phyloP scores from a whole-genome alignment of 768 basidiomycete genomes.

The Russula earlei region DNA sequence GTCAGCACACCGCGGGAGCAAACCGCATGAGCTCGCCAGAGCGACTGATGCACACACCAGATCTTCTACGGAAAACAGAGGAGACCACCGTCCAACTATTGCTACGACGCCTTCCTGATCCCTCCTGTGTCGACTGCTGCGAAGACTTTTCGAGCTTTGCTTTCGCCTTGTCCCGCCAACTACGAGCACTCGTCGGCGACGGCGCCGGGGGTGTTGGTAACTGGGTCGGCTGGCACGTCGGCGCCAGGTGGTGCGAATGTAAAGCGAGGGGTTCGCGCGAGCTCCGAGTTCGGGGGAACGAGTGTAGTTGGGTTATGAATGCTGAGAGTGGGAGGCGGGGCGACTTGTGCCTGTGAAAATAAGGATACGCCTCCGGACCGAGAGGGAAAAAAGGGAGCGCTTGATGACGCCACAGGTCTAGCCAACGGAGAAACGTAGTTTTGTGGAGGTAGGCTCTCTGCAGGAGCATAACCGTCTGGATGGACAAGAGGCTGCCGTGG shows the following conservation, averaged over 20 bases:
- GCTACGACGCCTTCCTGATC: background rate
- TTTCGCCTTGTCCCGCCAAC: conserved; percentile 3
- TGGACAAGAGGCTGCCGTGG: background rate
- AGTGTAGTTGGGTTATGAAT: background rate
- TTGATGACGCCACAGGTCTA: background rate
- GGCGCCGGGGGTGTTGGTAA: background rate
- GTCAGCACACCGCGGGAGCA: background rate
- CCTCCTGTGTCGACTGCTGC: conserved; percentile 4
- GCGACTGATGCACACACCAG: conserved; percentile 9
- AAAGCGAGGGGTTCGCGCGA: conserved; percentile 9
- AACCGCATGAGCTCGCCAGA: background rate
- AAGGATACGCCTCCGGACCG: background rate
- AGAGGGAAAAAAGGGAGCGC: background rate
- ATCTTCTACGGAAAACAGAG: conserved; percentile 10
- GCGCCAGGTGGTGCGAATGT: conserved; percentile 8
- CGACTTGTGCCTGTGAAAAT: background rate
- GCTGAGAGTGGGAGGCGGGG: background rate
- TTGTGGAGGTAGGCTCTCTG: conserved; percentile 9
- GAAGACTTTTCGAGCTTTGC: background rate
- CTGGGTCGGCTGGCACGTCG: conserved; percentile 7
- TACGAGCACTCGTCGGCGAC: background rate
- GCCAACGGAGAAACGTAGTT: background rate
- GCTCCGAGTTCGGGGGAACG: conserved; percentile 13
- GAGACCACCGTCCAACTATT: conserved; percentile 11
- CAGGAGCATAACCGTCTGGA: conserved; percentile 4